Evolutionary conservation across 371 early-diverging fungal genomes (phyloP).

Genomic region (Mortierella sp.): DNA sequence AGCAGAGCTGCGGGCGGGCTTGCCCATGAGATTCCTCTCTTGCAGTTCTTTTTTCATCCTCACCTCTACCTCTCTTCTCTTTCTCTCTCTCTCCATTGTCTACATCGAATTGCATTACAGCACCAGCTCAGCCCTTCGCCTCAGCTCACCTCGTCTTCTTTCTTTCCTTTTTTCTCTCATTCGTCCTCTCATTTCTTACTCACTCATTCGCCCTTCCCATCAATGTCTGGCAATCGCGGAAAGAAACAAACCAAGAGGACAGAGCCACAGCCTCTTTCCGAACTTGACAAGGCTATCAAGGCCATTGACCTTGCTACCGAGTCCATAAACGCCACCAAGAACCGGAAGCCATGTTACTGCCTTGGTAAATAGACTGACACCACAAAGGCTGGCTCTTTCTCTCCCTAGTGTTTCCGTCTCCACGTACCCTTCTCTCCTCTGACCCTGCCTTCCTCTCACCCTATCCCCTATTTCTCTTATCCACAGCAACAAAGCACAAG

Average conservation of each 20-base stretch:
- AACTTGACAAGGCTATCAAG: constrained; percentile 48
- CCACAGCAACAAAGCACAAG: constrained; percentile 79
- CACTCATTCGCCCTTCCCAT: neutral
- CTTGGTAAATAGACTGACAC: constrained; percentile 22
- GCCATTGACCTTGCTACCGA: constrained; percentile 48
- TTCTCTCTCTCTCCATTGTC: neutral
- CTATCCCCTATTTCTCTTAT: neutral
- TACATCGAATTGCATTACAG: neutral
- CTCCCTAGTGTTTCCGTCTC: neutral
- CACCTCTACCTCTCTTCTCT: too few species aligned
- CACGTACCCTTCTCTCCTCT: too few species aligned
- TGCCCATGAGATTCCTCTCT: neutral
- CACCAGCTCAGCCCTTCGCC: too few species aligned
- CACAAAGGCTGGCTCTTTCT: neutral
- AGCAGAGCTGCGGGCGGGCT: too few species aligned
- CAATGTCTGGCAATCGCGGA: constrained; percentile 39
- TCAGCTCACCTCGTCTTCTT: neutral
- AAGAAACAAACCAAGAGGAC: constrained; percentile 34
- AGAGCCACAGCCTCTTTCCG: constrained; percentile 41
- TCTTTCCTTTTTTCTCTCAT: neutral
- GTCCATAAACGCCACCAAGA: constrained; percentile 42
- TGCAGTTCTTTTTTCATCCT: neutral
- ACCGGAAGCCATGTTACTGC: constrained; percentile 50
- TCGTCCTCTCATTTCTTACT: neutral
- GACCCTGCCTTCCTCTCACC: neutral